Evolutionary conservation across 1,284 basidiomycete genomes (phyloP).

Genomic region (Ganoderma multipileum): DNA sequence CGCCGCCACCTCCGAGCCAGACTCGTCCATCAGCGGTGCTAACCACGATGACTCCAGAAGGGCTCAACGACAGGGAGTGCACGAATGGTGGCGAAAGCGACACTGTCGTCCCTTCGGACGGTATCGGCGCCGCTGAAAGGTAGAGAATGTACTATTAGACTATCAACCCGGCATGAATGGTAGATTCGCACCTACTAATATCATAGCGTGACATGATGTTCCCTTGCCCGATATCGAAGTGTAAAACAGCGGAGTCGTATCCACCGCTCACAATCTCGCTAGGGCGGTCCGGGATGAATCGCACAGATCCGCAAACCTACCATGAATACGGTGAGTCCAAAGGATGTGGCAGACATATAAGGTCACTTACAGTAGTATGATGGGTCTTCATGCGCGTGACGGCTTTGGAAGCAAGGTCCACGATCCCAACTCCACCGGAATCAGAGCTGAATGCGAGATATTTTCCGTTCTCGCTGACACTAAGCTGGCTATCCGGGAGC

Average conservation of each 20-base stretch:
- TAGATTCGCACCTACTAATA: slow-evolving; percentile 52
- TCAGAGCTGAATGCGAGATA: slow-evolving; percentile 75
- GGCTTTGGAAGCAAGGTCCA: slow-evolving; percentile 58
- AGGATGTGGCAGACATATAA: neutral
- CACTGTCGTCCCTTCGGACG: slow-evolving; percentile 48
- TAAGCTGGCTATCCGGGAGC: slow-evolving; percentile 60
- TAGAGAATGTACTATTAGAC: neutral
- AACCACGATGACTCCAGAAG: slow-evolving; percentile 66
- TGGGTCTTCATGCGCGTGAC: slow-evolving; percentile 63
- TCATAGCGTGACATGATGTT: slow-evolving; percentile 62
- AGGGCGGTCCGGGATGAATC: slow-evolving; percentile 73
- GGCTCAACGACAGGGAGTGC: slow-evolving; percentile 61
- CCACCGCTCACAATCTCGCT: slow-evolving; percentile 78
- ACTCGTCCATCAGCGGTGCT: slow-evolving; percentile 78
- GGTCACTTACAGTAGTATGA: slow-evolving; percentile 65
- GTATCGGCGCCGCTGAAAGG: slow-evolving; percentile 46
- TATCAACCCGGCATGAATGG: neutral
- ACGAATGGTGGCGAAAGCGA: slow-evolving; percentile 78
- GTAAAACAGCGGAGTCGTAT: slow-evolving; percentile 72
- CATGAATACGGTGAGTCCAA: neutral
- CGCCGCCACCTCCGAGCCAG: slow-evolving; percentile 72
- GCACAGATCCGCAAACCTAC: slow-evolving; percentile 73
- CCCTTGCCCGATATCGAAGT: slow-evolving; percentile 69
- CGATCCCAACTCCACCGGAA: slow-evolving; percentile 67
- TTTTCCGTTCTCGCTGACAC: slow-evolving; percentile 58